Base-by-base conservation (phyloP, 2,329 filamentous ascomycete genomes). In the Fusarium sp. region DNA sequence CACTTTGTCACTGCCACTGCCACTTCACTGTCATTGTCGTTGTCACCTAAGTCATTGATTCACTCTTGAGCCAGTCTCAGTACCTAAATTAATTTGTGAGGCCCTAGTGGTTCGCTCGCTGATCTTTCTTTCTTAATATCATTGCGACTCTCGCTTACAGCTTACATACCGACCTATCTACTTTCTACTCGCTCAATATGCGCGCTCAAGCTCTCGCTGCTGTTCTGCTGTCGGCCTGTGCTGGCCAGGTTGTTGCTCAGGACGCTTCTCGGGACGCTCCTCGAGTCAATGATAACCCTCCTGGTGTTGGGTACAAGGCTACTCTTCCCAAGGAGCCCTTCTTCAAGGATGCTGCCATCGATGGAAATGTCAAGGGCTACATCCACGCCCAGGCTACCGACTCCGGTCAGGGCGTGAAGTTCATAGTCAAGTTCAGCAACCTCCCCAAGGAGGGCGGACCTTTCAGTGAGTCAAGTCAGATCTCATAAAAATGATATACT, bases 371-470 rank as follows among this genome's bases (percentile, higher is more conserved):
- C 57, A 82, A 85, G 71, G 85, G 88, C 16, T 81, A 72, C 34
- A 78, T 91, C 71, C 79, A 78, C 15, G 85, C 82, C 40, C 78
- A 77, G 37, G 79, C 83, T 40, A 79, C 79, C 40, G 76, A 81
- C 1, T 80, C 84, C 56, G 86, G 86, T 51, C 79, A 82, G 26
- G 89, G 89, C 42, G 84, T 90, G 53, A 77, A 81, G 55, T 86
- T 88, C 76, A 78, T 81, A 55, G 83, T 89, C 68, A 78, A 81
- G 33, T 85, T 91, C 73, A 83, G 81, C 56, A 88, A 89, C 72
- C 80, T 91, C 10, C 88, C 89, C 55, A 80, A 82, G 12, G 79
- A 81, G 59, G 83, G 83, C 42, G 87, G 87, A 3, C 87, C 88
- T 13, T 90, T 90, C 80, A 74, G 88, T 91, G 81, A 72, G 86